phyloP scores from a whole-genome alignment of 2,329 filamentous ascomycete genomes.

The Didymellaceae sp. region DNA sequence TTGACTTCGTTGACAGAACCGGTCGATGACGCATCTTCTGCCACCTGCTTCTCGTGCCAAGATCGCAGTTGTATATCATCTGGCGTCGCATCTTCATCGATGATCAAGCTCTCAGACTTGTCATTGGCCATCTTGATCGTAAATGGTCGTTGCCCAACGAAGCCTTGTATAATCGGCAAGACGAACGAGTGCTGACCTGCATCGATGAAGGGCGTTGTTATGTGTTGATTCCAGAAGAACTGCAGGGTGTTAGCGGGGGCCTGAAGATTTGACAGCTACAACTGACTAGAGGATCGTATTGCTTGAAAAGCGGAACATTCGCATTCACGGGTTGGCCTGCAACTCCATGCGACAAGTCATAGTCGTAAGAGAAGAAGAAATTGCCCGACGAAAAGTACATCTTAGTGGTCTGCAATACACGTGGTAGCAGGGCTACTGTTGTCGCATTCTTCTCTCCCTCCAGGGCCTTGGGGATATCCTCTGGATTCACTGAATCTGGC shows the following conservation, averaged over 20 bases:
- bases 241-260: conserved; percentile 33
- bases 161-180: conserved; percentile 90
- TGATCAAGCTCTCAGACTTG: conserved; percentile 40
- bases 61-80: conserved; percentile 47
- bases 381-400: conserved; percentile 82
- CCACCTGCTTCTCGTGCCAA: conserved; percentile 40
- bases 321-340: conserved; percentile 50
- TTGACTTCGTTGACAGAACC: conserved; percentile 18
- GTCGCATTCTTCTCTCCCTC: conserved; percentile 41
- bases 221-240: conserved; percentile 90
- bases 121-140: conserved; percentile 64
- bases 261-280: too few relatives aligned
- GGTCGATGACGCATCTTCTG: conserved; percentile 26
- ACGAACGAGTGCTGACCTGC: conserved; percentile 73
- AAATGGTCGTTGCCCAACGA: conserved; percentile 86
- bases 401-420: conserved; percentile 81
- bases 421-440: conserved; percentile 68
- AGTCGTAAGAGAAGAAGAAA: conserved; percentile 95
- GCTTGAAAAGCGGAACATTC: conserved; percentile 70
- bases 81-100: conserved; percentile 42
- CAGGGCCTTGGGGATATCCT: conserved; percentile 45
- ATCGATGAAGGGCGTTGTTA: conserved; percentile 76
- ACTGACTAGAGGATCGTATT: conserved; percentile 71
- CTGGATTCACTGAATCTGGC: conserved; percentile 38
- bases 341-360: conserved; percentile 80